phyloP scores from a whole-genome alignment of 108 stramenopile genomes.

The Schizochytrium sp. region DNA sequence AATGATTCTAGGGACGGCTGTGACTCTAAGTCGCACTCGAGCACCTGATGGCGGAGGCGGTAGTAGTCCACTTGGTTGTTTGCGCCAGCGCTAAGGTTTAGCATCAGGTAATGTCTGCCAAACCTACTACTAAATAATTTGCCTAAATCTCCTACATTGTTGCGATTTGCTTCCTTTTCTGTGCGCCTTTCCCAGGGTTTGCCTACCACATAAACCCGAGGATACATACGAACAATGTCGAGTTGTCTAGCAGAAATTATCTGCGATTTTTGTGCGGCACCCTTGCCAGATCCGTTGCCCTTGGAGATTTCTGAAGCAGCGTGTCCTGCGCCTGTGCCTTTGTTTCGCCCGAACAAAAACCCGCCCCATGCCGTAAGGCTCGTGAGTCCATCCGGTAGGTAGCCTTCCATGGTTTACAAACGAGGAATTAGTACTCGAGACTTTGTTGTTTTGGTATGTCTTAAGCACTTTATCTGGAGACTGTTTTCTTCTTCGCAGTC shows the following conservation, averaged over 20 bases:
- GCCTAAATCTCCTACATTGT: conserved; percentile 37
- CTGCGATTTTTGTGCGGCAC: neutral
- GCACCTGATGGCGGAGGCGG: conserved; percentile 47
- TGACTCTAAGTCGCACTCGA: conserved; percentile 41
- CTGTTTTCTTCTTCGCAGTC: too few species aligned
- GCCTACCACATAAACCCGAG: neutral
- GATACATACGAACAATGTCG: conserved; percentile 15
- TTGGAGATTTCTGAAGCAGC: neutral
- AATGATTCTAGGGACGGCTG: neutral
- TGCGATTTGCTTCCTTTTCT: conserved; percentile 7
- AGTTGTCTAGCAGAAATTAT: neutral
- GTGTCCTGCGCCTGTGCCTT: neutral
- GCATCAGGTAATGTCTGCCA: neutral
- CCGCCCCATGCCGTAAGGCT: neutral
- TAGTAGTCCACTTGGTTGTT: conserved; percentile 7
- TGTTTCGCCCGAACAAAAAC: neutral
- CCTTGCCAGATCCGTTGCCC: too few species aligned
- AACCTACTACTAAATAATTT: neutral
- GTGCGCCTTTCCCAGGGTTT: conserved; percentile 53
- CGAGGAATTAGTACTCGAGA: too few species aligned
- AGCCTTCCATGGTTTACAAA: neutral
- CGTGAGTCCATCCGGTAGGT: neutral
- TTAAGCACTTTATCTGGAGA: too few species aligned
- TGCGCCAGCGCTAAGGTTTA: neutral
- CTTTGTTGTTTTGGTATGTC: too few species aligned